Conservation (phyloP, 441 rosid genomes). For the Bocquillonia castaneifolia region DNA sequence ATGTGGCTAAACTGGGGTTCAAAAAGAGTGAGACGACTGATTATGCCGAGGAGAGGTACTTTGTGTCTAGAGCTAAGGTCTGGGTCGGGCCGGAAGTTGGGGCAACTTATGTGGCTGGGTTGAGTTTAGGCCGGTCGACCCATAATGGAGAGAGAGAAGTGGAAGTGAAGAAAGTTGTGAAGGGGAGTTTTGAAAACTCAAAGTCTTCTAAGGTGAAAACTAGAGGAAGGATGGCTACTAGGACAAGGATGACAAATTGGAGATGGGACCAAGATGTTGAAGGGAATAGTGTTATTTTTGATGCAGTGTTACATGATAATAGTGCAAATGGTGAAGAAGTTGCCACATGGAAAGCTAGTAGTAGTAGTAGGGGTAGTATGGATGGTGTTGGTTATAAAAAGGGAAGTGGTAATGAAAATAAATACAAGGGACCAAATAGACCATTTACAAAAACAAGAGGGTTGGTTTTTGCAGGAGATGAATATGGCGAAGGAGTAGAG, state of each 20-base stretch:
- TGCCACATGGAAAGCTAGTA: slow-evolving; percentile 20
- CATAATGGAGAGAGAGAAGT: slow-evolving; percentile 43
- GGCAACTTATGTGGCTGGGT: slow-evolving; percentile 49
- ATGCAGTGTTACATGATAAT: slow-evolving; percentile 57
- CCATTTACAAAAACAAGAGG: slow-evolving; percentile 68
- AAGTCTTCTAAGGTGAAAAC: slow-evolving; percentile 47
- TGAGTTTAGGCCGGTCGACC: slow-evolving; percentile 59
- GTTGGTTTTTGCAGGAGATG: slow-evolving; percentile 64
- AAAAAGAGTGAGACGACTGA: slow-evolving; percentile 32
- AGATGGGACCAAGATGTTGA: slow-evolving; percentile 77
- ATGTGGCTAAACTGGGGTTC: slow-evolving; percentile 56
- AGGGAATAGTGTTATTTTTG: slow-evolving; percentile 73
- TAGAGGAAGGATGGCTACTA: slow-evolving; percentile 42
- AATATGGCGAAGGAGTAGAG: slow-evolving; percentile 54
- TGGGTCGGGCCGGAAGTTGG: slow-evolving; percentile 88
- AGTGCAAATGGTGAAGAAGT: slow-evolving; percentile 46
- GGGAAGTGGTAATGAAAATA: slow-evolving; percentile 1
- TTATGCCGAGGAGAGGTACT: slow-evolving; percentile 48
- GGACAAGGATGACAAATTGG: slow-evolving; percentile 63
- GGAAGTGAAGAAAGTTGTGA: slow-evolving; percentile 37
- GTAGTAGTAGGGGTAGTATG: not conserved
- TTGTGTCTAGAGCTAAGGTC: slow-evolving; percentile 54
- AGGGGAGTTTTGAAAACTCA: slow-evolving; percentile 36
- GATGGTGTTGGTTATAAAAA: not conserved
- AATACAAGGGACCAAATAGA: slow-evolving; percentile 33